Evolutionary conservation across 1,284 basidiomycete genomes (phyloP).

Genomic region (Kalmanozyma brasiliensis): DNA sequence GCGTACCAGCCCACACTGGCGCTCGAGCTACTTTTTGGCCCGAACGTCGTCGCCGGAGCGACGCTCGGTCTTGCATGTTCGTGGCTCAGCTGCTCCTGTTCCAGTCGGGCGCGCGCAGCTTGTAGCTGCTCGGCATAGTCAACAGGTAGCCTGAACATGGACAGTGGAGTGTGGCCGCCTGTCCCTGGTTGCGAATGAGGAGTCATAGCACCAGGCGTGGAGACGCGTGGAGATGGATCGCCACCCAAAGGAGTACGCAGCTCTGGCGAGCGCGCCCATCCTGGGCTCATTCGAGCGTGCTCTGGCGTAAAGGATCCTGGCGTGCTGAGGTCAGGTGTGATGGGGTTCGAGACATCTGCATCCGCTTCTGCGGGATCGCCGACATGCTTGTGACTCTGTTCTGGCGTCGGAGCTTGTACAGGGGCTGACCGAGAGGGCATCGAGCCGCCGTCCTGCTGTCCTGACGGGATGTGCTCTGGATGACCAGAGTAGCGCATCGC

Average conservation of each 20-base stretch:
- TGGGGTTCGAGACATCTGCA: constrained; percentile 19
- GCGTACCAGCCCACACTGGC: constrained; percentile 1
- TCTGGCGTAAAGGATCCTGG: background rate
- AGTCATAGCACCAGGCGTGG: constrained; percentile 2
- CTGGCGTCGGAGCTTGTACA: background rate
- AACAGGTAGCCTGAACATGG: constrained; percentile 11
- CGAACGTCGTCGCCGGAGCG: background rate
- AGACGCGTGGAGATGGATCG: constrained; percentile 6
- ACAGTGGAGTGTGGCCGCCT: background rate
- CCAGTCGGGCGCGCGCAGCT: background rate
- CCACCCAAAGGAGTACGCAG: background rate
- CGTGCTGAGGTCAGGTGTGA: background rate
- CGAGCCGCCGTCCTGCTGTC: constrained; percentile 2
- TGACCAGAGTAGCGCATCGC: constrained; percentile 25
- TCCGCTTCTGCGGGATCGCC: constrained; percentile 7
- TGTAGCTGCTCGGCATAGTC: constrained; percentile 14
- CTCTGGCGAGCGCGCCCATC: background rate
- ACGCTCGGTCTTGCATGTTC: background rate
- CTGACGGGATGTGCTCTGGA: constrained; percentile 9
- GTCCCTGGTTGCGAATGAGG: background rate
- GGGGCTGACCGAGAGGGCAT: too few species aligned
- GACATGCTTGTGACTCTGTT: background rate
- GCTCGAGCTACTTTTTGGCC: background rate
- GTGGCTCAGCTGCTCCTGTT: background rate
- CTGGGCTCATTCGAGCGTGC: background rate